phyloP scores from a whole-genome alignment of 2,329 filamentous ascomycete species.

The Ascochyta viciae-villosae region DNA sequence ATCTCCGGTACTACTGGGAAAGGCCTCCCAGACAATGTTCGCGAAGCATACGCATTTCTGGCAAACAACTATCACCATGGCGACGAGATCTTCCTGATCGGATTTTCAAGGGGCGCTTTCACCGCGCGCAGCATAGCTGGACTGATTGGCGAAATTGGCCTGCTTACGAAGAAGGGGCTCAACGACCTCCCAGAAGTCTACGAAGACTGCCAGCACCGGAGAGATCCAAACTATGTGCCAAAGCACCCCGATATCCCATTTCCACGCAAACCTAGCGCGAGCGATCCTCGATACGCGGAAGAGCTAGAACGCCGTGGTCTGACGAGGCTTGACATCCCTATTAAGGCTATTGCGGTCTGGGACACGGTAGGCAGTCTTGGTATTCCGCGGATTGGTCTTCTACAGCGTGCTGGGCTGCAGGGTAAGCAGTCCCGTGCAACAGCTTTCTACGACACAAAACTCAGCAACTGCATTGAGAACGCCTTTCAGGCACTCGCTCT shows the following conservation, averaged over 20 bases:
- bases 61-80: constrained; percentile 61
- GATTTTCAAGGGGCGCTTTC: constrained; percentile 57
- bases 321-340: constrained; percentile 46
- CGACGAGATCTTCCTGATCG: constrained; percentile 57
- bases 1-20: constrained; percentile 52
- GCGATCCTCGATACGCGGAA: constrained; percentile 51
- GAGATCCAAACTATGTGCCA: constrained; percentile 53
- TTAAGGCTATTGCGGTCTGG: constrained; percentile 57
- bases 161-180: constrained; percentile 57
- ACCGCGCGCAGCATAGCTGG: constrained; percentile 54
- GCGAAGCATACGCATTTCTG: constrained; percentile 59
- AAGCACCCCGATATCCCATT: constrained; percentile 57
- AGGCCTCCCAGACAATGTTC: constrained; percentile 56
- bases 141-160: constrained; percentile 54
- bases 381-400: constrained; percentile 54
- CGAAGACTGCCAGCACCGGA: constrained; percentile 53
- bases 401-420: constrained; percentile 48
- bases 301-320: constrained; percentile 50
- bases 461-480: constrained; percentile 55
- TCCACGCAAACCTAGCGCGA: constrained; percentile 54
- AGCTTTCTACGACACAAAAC: constrained; percentile 58
- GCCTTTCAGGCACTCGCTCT: constrained; percentile 64
- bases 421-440: constrained; percentile 47
- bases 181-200: constrained; percentile 56
- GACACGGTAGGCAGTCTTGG: constrained; percentile 58